Conservation (phyloP, 1,284 basidiomycete species). For the Apiotrichum gracile region DNA sequence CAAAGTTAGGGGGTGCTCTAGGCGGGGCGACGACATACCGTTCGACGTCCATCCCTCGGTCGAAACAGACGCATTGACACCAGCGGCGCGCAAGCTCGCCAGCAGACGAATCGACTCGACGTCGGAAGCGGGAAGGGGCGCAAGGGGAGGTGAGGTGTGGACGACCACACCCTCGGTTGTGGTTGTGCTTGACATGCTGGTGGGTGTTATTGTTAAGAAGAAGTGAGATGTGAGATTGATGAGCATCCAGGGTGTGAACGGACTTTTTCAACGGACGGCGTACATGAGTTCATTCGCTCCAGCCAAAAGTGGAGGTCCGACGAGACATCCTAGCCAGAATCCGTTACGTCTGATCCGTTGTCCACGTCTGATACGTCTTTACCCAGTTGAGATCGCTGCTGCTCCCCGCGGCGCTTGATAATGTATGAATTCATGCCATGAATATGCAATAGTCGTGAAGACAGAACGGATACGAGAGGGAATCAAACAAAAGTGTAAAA, state of each 20-base stretch:
- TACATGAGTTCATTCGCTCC: no score
- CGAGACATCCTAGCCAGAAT: no score
- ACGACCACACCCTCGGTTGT: slow-evolving; percentile 17
- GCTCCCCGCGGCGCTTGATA: no score
- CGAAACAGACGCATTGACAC: slow-evolving; percentile 16
- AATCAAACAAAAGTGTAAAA: not conserved
- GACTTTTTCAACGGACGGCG: not conserved
- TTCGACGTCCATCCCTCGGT: slow-evolving; percentile 28
- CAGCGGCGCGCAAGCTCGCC: slow-evolving; percentile 22
- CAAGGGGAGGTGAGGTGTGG: slow-evolving; percentile 31
- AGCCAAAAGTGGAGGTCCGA: no score
- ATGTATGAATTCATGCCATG: not conserved
- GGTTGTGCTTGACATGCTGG: not conserved
- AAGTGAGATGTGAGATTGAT: not conserved
- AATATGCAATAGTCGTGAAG: not conserved
- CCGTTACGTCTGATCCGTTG: no score
- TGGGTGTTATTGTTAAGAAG: not conserved
- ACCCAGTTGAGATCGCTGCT: no score
- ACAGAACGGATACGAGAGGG: not conserved
- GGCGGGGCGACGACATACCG: slow-evolving; percentile 6
- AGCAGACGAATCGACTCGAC: slow-evolving; percentile 30
- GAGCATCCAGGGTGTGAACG: no score
- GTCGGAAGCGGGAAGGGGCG: slow-evolving; percentile 29
- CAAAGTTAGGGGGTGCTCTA: not conserved
- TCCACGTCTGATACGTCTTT: no score